These are phyloP conservation scores for Pseudogymnoascus sp. DNA, from an alignment of 2,329 filamentous ascomycete species.

Conservation along the genomic window DNA sequence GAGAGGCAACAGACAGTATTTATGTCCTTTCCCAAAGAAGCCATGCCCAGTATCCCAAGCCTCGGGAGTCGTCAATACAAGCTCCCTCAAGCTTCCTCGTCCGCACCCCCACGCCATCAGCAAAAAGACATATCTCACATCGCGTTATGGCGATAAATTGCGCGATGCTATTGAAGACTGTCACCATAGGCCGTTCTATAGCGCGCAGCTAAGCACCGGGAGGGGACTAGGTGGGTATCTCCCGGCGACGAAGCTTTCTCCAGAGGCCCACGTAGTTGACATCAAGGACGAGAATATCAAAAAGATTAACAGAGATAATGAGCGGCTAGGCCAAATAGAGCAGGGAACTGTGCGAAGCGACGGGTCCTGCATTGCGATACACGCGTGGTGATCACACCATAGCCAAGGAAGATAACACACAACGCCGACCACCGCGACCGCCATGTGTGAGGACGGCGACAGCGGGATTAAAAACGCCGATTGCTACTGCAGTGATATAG, in stretches of 20 bases:
- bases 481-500: neutral
- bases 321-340: constrained; percentile 1
- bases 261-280: neutral
- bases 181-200: neutral
- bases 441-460: neutral
- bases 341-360: neutral
- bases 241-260: neutral
- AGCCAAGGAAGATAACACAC: constrained; percentile 3
- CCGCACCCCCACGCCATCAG: neutral
- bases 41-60: neutral
- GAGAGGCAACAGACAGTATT: neutral
- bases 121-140: neutral
- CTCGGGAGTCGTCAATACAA: neutral
- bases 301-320: neutral
- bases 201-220: neutral
- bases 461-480: constrained; percentile 3
- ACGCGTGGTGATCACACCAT: neutral
- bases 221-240: neutral
- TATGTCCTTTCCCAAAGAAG: constrained; percentile 1
- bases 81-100: neutral
- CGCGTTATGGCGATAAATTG: neutral
- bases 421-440: neutral
- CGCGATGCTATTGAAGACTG: constrained; percentile 2
- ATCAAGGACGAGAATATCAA: neutral
- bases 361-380: neutral